Percentiles rank a stretch among this genome's conserved stretches.
These are phyloP conservation scores for Hypoxylon sp. DNA, from an alignment of 2,329 filamentous ascomycete species.

Conservation along the genomic window DNA sequence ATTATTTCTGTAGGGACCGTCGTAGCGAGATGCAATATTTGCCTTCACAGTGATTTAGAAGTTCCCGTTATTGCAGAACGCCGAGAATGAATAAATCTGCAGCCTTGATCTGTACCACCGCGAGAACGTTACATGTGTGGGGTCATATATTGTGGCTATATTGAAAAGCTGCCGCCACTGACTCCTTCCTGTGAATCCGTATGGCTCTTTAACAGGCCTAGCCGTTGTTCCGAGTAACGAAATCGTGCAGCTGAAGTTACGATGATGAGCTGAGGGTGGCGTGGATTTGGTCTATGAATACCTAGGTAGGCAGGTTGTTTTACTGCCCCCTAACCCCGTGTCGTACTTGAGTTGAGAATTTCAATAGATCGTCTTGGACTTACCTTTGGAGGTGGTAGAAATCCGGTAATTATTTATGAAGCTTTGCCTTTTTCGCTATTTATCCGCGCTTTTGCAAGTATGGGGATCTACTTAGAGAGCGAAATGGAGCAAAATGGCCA, in stretches of 20 bases:
- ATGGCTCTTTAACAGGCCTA: slow-evolving; percentile 15
- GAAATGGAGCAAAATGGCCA: slow-evolving; percentile 23
- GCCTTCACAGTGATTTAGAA: slow-evolving; percentile 5
- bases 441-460: slow-evolving; percentile 35
- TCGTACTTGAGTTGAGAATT: slow-evolving; percentile 15
- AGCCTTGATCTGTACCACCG: slow-evolving; percentile 36
- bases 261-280: slow-evolving; percentile 15
- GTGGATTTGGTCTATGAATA: slow-evolving; percentile 10
- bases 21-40: slow-evolving; percentile 27
- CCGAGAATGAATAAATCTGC: slow-evolving; percentile 29
- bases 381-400: slow-evolving; percentile 14
- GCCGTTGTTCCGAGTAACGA: slow-evolving; percentile 22
- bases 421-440: slow-evolving; percentile 36
- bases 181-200: slow-evolving; percentile 15
- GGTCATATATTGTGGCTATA: slow-evolving; percentile 47
- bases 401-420: slow-evolving; percentile 13
- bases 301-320: slow-evolving; percentile 6
- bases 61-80: slow-evolving; percentile 10
- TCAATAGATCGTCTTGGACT: slow-evolving; percentile 6
- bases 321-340: slow-evolving; percentile 15
- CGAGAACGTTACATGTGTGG: slow-evolving; percentile 45
- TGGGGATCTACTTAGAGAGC: slow-evolving; percentile 20
- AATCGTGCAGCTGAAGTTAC: slow-evolving; percentile 8
- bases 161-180: slow-evolving; percentile 27
- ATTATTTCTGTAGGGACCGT: slow-evolving; percentile 40